Conservation (phyloP, 257 asterid genomes). For the Eustoma russellianum region DNA sequence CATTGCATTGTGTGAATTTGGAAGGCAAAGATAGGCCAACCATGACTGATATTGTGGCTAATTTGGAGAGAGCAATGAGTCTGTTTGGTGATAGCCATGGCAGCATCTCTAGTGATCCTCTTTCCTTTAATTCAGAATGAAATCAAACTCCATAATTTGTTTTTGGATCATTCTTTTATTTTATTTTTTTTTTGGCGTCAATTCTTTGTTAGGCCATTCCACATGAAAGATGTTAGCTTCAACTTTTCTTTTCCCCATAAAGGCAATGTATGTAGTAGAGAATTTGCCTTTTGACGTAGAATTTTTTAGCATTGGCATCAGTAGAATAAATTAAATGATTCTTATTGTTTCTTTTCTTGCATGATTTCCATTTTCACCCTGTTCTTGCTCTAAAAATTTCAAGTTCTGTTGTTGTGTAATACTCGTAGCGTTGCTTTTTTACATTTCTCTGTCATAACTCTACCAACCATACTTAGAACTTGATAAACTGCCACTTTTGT, state of each 20-base stretch:
- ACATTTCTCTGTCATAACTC: no score
- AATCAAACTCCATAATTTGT: slow-evolving; percentile 5
- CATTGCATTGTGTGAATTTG: slow-evolving; percentile 79
- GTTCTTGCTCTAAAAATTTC: no score
- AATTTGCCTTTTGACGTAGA: slow-evolving; percentile 1
- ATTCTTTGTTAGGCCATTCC: slow-evolving; percentile 5
- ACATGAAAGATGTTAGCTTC: neutral
- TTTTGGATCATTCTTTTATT: neutral
- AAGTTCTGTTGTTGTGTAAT: no score
- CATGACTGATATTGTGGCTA: slow-evolving; percentile 64
- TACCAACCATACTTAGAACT: no score
- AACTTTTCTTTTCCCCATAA: neutral
- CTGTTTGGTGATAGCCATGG: slow-evolving; percentile 70
- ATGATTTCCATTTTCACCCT: no score
- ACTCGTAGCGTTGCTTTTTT: no score
- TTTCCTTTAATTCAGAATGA: slow-evolving; percentile 60
- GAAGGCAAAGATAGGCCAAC: slow-evolving; percentile 83
- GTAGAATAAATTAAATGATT: no score
- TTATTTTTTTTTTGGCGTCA: neutral
- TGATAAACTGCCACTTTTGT: no score
- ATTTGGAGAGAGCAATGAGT: slow-evolving; percentile 69
- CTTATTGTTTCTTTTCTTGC: no score
- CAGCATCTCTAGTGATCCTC: slow-evolving; percentile 60
- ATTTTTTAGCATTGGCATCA: no score
- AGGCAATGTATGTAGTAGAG: slow-evolving; percentile 9